Evolutionary conservation across 805 yeast species (phyloP), one percentile per base, ranked within the genome.

Genomic region (Cyberlindnera samutprakarnensis): DNA sequence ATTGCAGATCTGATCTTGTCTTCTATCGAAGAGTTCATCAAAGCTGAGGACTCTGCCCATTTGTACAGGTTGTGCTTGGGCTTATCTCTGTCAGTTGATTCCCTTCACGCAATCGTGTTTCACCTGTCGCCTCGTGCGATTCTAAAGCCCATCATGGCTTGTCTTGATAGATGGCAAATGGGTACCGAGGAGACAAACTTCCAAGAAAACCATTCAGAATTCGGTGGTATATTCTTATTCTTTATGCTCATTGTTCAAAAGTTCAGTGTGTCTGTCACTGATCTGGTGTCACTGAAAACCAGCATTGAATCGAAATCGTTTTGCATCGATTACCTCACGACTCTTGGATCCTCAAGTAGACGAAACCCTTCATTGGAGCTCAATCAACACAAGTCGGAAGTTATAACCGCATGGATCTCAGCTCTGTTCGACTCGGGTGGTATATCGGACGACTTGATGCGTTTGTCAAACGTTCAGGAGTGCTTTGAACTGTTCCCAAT

Each of bases 391-490:
- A 18, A 57, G 33, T 41, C 49, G 15, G 56, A 56, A 25, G 42
- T 59, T 8, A 56, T 78, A 13, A 71, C 73, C 27, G 80, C 74
- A 16, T 90, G 97, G 97, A 70, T 82, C 28, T 60, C 70, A 18
- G 88, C 92, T 1, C 55, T 90, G 25, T 87, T 83, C 56, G 88
- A 85, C 39, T 76, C 83, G 20, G 79, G 78, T 23, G 95, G 96
- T 4, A 73, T 88, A 23, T 78, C 94, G 0, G 96, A 90, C 55
- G 88, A 82, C 27, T 57, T 87, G 38, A 73, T 88, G 48, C 70
- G 77, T 43, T 63, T 75, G 9, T 72, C 83, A 2, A 64, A 78
- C 6, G 70, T 80, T 13, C 72, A 73, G 42, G 88, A 84, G 36
- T 72, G 82, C 31, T 71, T 81, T 39, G 65, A 67, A 23, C 56